These are phyloP conservation scores for Pyrenophora seminiperda DNA, from an alignment of 2,329 filamentous ascomycete species.

Conservation along the genomic window DNA sequence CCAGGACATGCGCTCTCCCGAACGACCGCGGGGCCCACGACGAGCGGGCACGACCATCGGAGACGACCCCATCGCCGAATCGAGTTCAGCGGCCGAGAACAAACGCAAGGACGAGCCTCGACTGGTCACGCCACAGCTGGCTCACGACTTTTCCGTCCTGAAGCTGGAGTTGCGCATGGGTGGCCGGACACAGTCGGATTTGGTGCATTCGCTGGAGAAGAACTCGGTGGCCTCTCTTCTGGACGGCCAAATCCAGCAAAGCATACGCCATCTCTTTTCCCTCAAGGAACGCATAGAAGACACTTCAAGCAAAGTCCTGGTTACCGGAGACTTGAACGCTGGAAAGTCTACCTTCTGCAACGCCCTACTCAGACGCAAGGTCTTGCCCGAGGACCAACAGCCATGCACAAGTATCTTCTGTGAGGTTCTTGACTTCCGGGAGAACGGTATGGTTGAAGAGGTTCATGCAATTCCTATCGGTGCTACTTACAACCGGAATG, in stretches of 20 bases:
- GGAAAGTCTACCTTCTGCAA: conserved; percentile 99
- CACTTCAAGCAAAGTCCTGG: conserved; percentile 92
- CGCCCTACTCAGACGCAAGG: conserved; percentile 87
- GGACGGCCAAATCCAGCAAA: conserved; percentile 92
- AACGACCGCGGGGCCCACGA: conserved; percentile 60
- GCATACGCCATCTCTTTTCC: conserved; percentile 84
- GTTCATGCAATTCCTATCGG: conserved; percentile 93
- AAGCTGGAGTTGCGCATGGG: conserved; percentile 95
- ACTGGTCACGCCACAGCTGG: conserved; percentile 87
- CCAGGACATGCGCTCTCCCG: conserved; percentile 46
- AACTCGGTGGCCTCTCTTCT: conserved; percentile 85
- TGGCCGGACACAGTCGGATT: conserved; percentile 79
- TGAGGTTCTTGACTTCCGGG: conserved; percentile 88
- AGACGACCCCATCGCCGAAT: conserved; percentile 65
- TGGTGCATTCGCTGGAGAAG: conserved; percentile 95
- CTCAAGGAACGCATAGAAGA: conserved; percentile 95
- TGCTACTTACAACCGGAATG: conserved; percentile 78
- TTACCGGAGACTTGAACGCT: conserved; percentile 95
- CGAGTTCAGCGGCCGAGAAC: conserved; percentile 71
- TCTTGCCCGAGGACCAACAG: conserved; percentile 95
- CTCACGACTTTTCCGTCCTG: conserved; percentile 92
- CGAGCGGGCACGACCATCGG: conserved; percentile 75
- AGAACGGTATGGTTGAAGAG: conserved; percentile 90
- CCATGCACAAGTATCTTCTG: conserved; percentile 99
- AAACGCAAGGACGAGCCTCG: conserved; percentile 72